A percentile compares a stretch with the other conserved stretches of the same genome.
phyloP scores from a whole-genome alignment of 2,329 filamentous ascomycete species.

The Gnomoniopsis sp. region DNA sequence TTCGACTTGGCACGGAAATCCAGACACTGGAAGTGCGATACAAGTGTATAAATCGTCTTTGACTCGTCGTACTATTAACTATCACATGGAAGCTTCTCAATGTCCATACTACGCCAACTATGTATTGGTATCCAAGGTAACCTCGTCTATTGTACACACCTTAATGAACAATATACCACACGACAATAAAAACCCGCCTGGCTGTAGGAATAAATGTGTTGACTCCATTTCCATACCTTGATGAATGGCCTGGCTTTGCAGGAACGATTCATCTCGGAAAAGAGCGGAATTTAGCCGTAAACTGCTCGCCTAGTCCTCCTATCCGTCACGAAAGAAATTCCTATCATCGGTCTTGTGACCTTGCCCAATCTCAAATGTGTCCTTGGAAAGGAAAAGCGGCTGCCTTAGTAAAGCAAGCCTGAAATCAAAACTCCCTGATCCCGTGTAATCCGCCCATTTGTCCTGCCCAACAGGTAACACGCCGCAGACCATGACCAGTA shows the following conservation, averaged over 20 bases:
- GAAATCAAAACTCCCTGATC: not conserved
- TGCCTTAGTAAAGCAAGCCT: not conserved
- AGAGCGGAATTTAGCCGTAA: too few species aligned
- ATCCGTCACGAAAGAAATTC: not conserved
- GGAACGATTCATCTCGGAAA: not conserved
- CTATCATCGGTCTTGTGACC: not conserved
- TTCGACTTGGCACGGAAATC: too few species aligned
- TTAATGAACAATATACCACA: not conserved
- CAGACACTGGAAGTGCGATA: too few species aligned
- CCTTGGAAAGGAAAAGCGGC: not conserved
- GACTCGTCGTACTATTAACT: not conserved
- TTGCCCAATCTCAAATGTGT: conserved; percentile 1
- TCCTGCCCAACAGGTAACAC: not conserved
- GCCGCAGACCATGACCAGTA: not conserved
- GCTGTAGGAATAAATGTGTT: not conserved
- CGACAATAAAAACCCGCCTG: not conserved
- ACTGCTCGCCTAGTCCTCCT: not conserved
- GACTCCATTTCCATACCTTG: not conserved
- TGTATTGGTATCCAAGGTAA: conserved; percentile 4
- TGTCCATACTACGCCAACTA: not conserved
- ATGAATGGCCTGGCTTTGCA: not conserved
- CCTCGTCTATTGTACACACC: not conserved
- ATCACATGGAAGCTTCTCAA: not conserved
- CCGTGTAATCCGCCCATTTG: not conserved
- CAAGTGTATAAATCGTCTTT: not conserved